A percentile compares a stretch with the other conserved stretches of the same genome.
Evolutionary conservation across 306 rosid species (phyloP).

Genomic region (Astragalus membranaceus): DNA sequence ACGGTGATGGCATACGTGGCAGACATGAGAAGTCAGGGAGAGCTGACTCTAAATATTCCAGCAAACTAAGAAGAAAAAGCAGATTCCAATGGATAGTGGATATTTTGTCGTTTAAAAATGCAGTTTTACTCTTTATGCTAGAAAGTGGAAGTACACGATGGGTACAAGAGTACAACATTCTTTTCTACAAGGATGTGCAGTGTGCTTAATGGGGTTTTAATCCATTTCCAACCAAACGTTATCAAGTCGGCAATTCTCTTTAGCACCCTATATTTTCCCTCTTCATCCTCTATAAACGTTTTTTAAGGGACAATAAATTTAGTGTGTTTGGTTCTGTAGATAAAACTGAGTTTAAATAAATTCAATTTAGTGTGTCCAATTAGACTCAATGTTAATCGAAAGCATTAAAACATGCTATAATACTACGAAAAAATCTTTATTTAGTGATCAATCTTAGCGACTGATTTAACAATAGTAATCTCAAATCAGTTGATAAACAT

Average conservation of each 20-base stretch:
- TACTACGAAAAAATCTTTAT: too few relatives aligned
- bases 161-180: conserved; percentile 5
- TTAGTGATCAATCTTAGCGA: too few relatives aligned
- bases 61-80: neutral
- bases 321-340: too few relatives aligned
- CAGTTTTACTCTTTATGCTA: neutral
- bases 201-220: neutral
- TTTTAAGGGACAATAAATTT: too few relatives aligned
- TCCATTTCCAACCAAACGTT: conserved; percentile 4
- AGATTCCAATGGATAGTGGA: neutral
- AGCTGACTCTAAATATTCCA: neutral
- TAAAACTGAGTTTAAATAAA: too few relatives aligned
- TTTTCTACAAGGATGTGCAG: neutral
- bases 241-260: neutral
- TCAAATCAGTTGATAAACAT: too few relatives aligned
- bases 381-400: too few relatives aligned
- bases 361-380: too few relatives aligned
- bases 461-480: too few relatives aligned
- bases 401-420: too few relatives aligned
- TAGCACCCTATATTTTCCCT: neutral
- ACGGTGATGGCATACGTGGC: conserved; percentile 12
- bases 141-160: conserved; percentile 24
- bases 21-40: neutral
- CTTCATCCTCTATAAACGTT: neutral
- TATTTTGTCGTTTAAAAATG: neutral